A percentile compares a stretch with the other conserved stretches of the same genome.
These are phyloP conservation scores for Claviceps citrina DNA, from an alignment of 2,329 filamentous ascomycete species.

Conservation along the genomic window DNA sequence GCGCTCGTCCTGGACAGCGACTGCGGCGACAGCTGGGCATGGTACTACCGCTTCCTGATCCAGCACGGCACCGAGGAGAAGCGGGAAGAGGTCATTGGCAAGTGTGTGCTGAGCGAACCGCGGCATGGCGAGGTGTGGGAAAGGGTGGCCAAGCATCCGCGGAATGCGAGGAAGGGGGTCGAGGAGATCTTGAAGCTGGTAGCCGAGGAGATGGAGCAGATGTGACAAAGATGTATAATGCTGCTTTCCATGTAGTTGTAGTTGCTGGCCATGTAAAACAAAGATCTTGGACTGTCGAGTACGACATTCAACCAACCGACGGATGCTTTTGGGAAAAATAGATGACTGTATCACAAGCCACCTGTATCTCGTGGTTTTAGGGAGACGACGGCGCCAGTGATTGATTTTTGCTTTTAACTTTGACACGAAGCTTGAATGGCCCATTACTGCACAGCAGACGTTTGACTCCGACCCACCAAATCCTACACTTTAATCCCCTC, in stretches of 20 bases:
- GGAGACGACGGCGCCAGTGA: background rate
- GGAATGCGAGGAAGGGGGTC: constrained; percentile 55
- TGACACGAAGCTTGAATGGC: background rate
- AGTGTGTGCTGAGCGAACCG: constrained; percentile 72
- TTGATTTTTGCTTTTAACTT: background rate
- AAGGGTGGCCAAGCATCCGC: constrained; percentile 66
- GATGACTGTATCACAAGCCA: background rate
- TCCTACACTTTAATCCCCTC: too few relatives aligned
- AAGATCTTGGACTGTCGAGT: background rate
- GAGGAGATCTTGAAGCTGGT: constrained; percentile 78
- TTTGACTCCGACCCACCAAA: too few relatives aligned
- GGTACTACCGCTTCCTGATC: constrained; percentile 86
- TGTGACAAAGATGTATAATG: background rate
- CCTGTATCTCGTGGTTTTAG: background rate
- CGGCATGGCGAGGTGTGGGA: constrained; percentile 91
- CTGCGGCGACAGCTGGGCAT: constrained; percentile 86
- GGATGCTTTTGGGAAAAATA: too few relatives aligned
- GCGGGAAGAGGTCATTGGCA: constrained; percentile 64
- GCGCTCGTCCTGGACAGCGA: constrained; percentile 79
- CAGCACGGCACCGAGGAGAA: constrained; percentile 95
- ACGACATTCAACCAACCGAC: too few relatives aligned
- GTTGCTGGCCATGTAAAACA: too few relatives aligned
- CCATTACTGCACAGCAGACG: background rate
- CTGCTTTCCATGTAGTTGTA: too few relatives aligned
- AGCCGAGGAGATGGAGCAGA: constrained; percentile 29